These are phyloP conservation scores for Marasmius sp. DNA, from an alignment of 1,284 basidiomycete genomes.

Conservation along the genomic window DNA sequence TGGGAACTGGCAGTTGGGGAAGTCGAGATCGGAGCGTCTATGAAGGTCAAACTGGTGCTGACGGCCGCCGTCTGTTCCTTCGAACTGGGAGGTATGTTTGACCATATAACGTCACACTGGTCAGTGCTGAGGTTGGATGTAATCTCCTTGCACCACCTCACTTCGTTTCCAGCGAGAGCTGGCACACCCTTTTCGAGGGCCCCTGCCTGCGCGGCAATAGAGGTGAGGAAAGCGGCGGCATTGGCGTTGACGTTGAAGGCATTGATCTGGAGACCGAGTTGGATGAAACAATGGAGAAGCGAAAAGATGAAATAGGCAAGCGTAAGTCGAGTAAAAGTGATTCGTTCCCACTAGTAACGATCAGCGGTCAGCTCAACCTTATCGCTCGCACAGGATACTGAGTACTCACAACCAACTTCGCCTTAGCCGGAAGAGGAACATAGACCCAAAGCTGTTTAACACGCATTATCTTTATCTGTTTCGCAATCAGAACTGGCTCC, in stretches of 20 bases:
- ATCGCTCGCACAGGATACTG: neutral
- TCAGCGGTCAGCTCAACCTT: neutral
- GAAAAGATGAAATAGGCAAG: slow-evolving; percentile 68
- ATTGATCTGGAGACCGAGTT: slow-evolving; percentile 66
- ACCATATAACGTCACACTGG: slow-evolving; percentile 59
- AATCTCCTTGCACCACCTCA: slow-evolving; percentile 62
- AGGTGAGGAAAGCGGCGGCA: slow-evolving; percentile 52
- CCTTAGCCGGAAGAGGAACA: slow-evolving; percentile 40
- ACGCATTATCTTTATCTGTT: slow-evolving; percentile 36
- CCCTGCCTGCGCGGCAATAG: slow-evolving; percentile 50
- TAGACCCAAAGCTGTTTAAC: slow-evolving; percentile 40
- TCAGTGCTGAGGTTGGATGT: slow-evolving; percentile 39
- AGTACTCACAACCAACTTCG: slow-evolving; percentile 54
- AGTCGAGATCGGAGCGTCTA: too few species aligned
- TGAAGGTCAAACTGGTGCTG: neutral
- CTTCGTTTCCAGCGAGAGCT: slow-evolving; percentile 37
- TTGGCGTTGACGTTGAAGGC: slow-evolving; percentile 65
- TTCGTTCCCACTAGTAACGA: slow-evolving; percentile 59
- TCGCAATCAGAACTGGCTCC: neutral
- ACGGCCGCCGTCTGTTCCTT: neutral
- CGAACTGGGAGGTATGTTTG: slow-evolving; percentile 20
- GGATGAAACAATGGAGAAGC: slow-evolving; percentile 62
- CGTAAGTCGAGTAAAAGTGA: slow-evolving; percentile 68
- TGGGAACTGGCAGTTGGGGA: too few species aligned
- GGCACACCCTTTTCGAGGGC: slow-evolving; percentile 53